These are phyloP conservation scores for Phytophthora pseudosyringae DNA, from an alignment of 352 stramenopile species.

Conservation along the genomic window DNA sequence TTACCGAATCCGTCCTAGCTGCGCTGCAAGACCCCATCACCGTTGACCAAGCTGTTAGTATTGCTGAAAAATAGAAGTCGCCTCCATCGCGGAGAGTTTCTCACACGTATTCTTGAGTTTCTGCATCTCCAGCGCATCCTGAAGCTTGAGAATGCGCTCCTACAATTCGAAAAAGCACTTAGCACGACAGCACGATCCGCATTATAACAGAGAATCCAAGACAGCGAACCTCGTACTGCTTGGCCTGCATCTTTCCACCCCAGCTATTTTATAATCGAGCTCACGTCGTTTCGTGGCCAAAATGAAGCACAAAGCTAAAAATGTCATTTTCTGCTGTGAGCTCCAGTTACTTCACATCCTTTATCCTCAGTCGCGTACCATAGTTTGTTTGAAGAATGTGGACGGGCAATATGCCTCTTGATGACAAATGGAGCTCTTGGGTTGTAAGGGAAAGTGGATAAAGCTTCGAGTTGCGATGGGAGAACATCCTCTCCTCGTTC, in stretches of 20 bases:
- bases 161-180: conserved; percentile 16
- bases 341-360: not conserved
- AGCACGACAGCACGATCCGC: not conserved
- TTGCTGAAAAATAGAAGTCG: not conserved
- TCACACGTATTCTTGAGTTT: conserved; percentile 85
- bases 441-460: too few species aligned
- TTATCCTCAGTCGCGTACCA: too few species aligned
- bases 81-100: not conserved
- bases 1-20: conserved; percentile 68
- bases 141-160: conserved; percentile 81
- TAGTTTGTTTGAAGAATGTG: too few species aligned
- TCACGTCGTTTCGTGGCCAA: not conserved
- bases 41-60: not conserved
- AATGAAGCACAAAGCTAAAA: not conserved
- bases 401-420: too few species aligned
- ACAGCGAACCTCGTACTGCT: conserved; percentile 15
- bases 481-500: too few species aligned
- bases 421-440: too few species aligned
- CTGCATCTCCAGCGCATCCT: conserved; percentile 79
- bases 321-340: not conserved
- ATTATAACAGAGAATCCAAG: not conserved
- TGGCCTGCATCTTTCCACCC: conserved; percentile 5
- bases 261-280: not conserved
- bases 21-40: conserved; percentile 40
- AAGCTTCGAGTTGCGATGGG: too few species aligned